Conservation (phyloP, 2,329 filamentous ascomycete genomes). For the Aspergillus arachidicola region DNA sequence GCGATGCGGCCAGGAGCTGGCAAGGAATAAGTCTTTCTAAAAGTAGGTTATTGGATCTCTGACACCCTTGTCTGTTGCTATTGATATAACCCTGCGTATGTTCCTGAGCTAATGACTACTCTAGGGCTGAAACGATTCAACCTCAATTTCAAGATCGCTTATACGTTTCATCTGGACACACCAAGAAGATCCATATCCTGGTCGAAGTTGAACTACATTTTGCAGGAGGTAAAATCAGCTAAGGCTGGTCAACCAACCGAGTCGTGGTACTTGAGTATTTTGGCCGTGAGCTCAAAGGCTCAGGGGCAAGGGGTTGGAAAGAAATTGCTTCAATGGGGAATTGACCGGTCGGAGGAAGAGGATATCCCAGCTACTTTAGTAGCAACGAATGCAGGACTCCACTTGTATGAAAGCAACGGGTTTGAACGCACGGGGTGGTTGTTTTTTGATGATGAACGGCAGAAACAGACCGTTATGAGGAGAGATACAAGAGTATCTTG, state of each 20-base stretch:
- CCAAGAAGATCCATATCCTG: not conserved
- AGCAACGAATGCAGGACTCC: slow-evolving; percentile 40
- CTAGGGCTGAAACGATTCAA: not conserved
- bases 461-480: not conserved
- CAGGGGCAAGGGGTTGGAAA: slow-evolving; percentile 50
- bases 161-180: not conserved
- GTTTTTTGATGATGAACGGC: not conserved
- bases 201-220: not conserved
- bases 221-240: not conserved
- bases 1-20: not conserved
- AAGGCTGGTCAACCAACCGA: not conserved
- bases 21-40: not conserved
- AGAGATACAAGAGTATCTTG: not conserved
- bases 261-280: not conserved
- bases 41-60: not conserved
- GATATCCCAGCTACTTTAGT: slow-evolving; percentile 33
- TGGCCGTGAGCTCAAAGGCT: not conserved
- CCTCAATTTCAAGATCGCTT: not conserved
- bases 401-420: not conserved
- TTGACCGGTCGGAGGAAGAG: slow-evolving; percentile 1
- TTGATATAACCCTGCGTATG: not conserved
- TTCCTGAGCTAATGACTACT: not conserved
- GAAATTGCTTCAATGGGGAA: slow-evolving; percentile 5
- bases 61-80: not conserved
- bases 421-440: not conserved